These are phyloP conservation scores for Lipomyces anomalus DNA, from an alignment of 805 yeast species.

Conservation along the genomic window DNA sequence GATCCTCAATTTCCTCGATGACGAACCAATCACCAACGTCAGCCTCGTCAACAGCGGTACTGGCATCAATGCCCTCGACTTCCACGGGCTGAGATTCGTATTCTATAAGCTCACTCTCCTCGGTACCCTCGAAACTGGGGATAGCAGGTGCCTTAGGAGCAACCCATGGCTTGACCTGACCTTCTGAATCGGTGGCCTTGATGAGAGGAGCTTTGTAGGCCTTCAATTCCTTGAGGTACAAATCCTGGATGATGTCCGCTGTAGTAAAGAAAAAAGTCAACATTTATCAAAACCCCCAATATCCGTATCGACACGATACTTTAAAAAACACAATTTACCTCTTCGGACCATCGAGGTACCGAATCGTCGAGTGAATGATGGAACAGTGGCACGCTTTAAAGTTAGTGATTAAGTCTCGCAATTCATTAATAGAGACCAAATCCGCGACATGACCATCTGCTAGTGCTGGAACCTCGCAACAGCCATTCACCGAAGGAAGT, in stretches of 20 bases:
- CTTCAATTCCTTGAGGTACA: conserved; percentile 81
- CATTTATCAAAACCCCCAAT: background rate
- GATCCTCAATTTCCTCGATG: conserved; percentile 36
- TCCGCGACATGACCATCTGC: background rate
- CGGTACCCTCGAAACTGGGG: conserved; percentile 59
- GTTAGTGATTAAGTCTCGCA: background rate
- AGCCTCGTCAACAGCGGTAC: conserved; percentile 36
- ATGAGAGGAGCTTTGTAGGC: conserved; percentile 79
- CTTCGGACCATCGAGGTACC: conserved; percentile 19
- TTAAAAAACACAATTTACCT: conserved; percentile 5
- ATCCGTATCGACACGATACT: background rate
- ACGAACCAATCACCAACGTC: conserved; percentile 40
- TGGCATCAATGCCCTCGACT: conserved; percentile 52
- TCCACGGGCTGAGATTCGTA: conserved; percentile 63
- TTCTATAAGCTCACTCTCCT: conserved; percentile 59
- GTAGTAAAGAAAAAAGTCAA: background rate
- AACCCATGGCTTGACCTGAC: conserved; percentile 75
- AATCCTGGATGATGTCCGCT: conserved; percentile 66
- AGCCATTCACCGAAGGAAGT: background rate
- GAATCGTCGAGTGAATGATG: conserved; percentile 18
- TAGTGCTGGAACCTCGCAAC: background rate
- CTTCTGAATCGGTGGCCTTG: conserved; percentile 67
- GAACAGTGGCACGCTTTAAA: conserved; percentile 13
- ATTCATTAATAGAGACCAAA: background rate
- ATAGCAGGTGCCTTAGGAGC: conserved; percentile 71